These are phyloP conservation scores for Diaporthe sp. DNA, from an alignment of 2,329 filamentous ascomycete species.

Conservation along the genomic window DNA sequence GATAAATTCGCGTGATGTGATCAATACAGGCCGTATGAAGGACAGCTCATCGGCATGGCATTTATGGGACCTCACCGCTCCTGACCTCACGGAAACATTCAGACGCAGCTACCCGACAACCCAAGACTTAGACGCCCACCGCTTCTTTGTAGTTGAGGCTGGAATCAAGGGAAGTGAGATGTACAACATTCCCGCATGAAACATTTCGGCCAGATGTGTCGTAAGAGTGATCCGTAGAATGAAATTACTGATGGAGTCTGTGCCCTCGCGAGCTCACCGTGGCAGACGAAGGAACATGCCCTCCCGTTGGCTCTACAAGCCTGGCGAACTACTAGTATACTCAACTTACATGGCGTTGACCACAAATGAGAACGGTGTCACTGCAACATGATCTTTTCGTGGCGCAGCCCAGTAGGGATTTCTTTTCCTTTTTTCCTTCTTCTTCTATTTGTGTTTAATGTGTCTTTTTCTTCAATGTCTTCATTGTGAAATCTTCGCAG, in stretches of 20 bases:
- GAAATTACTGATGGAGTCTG: neutral
- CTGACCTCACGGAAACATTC: neutral
- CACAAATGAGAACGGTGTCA: too few relatives aligned
- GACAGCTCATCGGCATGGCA: neutral
- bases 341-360: neutral
- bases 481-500: neutral
- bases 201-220: neutral
- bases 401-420: neutral
- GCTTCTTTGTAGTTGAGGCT: neutral
- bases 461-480: neutral
- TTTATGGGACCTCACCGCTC: neutral
- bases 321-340: neutral
- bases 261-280: neutral
- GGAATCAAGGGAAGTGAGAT: neutral
- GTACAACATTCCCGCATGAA: neutral
- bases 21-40: neutral
- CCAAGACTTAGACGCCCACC: neutral
- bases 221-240: neutral
- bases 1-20: neutral
- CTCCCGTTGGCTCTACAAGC: neutral
- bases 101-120: neutral
- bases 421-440: neutral
- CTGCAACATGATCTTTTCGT: too few relatives aligned
- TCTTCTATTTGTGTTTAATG: neutral
- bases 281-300: neutral